phyloP scores from a whole-genome alignment of 179 eudicot genomes.

The Silene vulgaris region DNA sequence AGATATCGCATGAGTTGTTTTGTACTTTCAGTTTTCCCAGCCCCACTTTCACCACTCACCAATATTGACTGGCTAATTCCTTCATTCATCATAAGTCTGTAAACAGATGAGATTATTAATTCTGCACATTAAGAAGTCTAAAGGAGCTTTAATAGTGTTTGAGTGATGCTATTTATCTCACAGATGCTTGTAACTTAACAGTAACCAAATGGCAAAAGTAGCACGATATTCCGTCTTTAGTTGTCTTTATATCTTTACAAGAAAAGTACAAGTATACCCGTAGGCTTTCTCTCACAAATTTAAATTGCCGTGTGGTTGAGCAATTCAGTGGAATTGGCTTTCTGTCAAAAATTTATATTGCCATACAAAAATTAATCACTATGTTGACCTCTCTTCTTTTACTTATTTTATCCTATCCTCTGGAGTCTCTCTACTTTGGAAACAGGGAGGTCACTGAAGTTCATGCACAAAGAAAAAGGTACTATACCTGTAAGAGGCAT shows the following conservation, averaged over 20 bases:
- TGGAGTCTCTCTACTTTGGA: not conserved
- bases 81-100: slow-evolving; percentile 89
- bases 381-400: not conserved
- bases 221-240: not conserved
- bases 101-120: slow-evolving; percentile 19
- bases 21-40: slow-evolving; percentile 98
- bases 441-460: slow-evolving; percentile 6
- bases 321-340: slow-evolving; percentile 2
- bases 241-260: not conserved
- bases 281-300: not conserved
- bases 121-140: not conserved
- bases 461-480: slow-evolving; percentile 11
- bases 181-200: slow-evolving; percentile 5
- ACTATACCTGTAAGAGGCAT: slow-evolving; percentile 71
- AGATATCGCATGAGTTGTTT: slow-evolving; percentile 93
- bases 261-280: not conserved
- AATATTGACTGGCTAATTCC: slow-evolving; percentile 89
- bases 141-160: not conserved
- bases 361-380: not conserved
- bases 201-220: not conserved
- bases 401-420: not conserved
- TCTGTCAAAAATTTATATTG: slow-evolving; percentile 1
- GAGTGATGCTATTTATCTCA: not conserved
- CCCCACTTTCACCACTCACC: slow-evolving; percentile 99
- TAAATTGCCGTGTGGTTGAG: not conserved